Evolutionary conservation across 148 eudicot genomes (phyloP), one percentile per base, ranked within the genome.

Genomic region (Amaranthus palmeri): DNA sequence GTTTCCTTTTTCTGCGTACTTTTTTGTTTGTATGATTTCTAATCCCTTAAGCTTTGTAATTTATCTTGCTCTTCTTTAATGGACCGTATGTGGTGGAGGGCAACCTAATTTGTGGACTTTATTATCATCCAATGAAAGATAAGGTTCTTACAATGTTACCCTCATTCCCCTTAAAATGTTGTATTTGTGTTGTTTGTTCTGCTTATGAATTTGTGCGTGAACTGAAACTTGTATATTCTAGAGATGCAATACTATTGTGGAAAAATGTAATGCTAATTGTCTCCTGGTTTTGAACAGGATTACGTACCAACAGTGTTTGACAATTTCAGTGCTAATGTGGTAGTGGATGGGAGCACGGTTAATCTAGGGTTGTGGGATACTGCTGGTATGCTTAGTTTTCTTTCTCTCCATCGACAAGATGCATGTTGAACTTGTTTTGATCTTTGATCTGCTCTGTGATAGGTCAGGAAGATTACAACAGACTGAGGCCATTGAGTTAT

Each of bases 361-460:
- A 82, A 82, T 57, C 75, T 82, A 41, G 85, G 85, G 41, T 74
- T 82, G 68, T 82, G 85, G 85, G 82, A 82, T 70, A 82, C 85
- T 69, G 85, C 85, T 60, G 82, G 85, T 82, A 70, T 53, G 56
- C 40, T 71, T 57, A 5, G 25, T 18, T 9, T 61, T 66, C 15
- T 40, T 6, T 61, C 44, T 43, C 9, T 60, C 17, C 46, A 46
- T 58, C 17, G 54, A 13, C 53, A 14, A n/a, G 41, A 40, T 18
- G 5, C 6, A 43, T 59, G 42, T 42, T 52, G 36, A 60, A 50
- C 40, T 49, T 40, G 48, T 52, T 66, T 43, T 70, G 17, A 81
- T 59, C 60, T 1, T 50, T 66, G 13, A 10, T 17, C 36, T 52
- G 25, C 48, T 49, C 55, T 10, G 43, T 53, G 36, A 53, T 63